phyloP scores from a whole-genome alignment of 2,329 filamentous ascomycete genomes.

The Aspergillus novoparasiticus region DNA sequence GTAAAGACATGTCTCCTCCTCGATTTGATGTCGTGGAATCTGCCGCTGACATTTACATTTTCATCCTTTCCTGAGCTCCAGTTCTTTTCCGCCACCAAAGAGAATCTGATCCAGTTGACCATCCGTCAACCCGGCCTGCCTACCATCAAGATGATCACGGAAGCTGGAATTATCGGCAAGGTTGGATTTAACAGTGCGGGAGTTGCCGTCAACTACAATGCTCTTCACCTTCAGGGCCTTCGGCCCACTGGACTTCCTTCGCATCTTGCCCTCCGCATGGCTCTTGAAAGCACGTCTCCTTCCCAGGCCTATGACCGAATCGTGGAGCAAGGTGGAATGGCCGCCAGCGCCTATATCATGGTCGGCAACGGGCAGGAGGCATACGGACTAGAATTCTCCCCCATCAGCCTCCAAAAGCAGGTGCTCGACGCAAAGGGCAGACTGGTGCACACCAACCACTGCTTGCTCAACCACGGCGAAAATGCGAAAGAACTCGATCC shows the following conservation, averaged over 20 bases:
- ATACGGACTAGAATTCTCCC: constrained; percentile 52
- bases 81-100: not conserved
- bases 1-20: not conserved
- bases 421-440: not conserved
- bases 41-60: not conserved
- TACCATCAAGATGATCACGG: constrained; percentile 57
- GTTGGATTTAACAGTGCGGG: constrained; percentile 59
- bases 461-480: not conserved
- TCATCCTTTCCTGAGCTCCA: not conserved
- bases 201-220: constrained; percentile 60
- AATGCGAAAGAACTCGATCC: not conserved
- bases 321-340: constrained; percentile 52
- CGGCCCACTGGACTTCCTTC: constrained; percentile 52
- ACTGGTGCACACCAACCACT: not conserved
- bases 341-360: constrained; percentile 57
- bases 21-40: not conserved
- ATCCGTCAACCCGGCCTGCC: constrained; percentile 36
- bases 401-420: not conserved
- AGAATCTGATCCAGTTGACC: not conserved
- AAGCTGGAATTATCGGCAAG: constrained; percentile 61
- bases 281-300: constrained; percentile 51
- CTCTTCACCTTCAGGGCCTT: constrained; percentile 55
- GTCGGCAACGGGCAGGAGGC: constrained; percentile 50
- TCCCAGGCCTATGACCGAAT: constrained; percentile 45
- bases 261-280: constrained; percentile 57